phyloP scores from a whole-genome alignment of 2,329 filamentous ascomycete species.

The Epichloe uncinata region DNA sequence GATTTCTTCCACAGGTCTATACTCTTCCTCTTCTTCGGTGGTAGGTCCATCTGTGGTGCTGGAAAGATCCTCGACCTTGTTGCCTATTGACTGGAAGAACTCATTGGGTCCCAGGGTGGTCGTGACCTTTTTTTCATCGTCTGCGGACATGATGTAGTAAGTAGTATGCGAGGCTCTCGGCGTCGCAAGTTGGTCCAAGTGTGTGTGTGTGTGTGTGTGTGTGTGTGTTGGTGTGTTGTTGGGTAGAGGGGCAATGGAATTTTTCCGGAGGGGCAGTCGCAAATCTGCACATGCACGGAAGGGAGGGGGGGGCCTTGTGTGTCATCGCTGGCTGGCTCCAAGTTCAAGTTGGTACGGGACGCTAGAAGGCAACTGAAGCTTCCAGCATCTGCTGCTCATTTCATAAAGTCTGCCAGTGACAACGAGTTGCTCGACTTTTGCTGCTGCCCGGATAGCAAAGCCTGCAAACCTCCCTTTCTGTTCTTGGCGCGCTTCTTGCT shows the following conservation, averaged over 20 bases:
- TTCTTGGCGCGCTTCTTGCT: constrained; percentile 54
- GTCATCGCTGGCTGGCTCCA: too few species aligned
- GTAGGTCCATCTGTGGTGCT: constrained; percentile 22
- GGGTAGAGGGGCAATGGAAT: not conserved
- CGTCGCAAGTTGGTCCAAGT: not conserved
- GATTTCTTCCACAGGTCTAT: constrained; percentile 49
- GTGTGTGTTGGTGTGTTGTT: not conserved
- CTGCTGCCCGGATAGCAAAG: constrained; percentile 42
- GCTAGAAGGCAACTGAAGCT: constrained; percentile 1
- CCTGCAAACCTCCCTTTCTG: constrained; percentile 52
- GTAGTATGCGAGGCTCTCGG: not conserved
- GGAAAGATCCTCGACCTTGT: constrained; percentile 42
- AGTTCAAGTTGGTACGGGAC: too few species aligned
- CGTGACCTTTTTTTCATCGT: constrained; percentile 23
- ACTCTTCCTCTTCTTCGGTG: constrained; percentile 34
- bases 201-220: not conserved
- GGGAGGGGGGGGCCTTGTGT: too few species aligned
- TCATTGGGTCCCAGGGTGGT: constrained; percentile 30
- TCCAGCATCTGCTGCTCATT: not conserved
- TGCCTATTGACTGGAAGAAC: constrained; percentile 50
- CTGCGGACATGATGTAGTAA: constrained; percentile 25
- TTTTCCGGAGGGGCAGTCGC: not conserved
- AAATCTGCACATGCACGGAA: too few species aligned
- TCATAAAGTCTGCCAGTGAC: constrained; percentile 42
- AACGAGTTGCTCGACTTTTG: constrained; percentile 29